Evolutionary conservation across 768 basidiomycete genomes (phyloP), one percentile per base, ranked within the genome.

Genomic region (Lentinula raphanica): DNA sequence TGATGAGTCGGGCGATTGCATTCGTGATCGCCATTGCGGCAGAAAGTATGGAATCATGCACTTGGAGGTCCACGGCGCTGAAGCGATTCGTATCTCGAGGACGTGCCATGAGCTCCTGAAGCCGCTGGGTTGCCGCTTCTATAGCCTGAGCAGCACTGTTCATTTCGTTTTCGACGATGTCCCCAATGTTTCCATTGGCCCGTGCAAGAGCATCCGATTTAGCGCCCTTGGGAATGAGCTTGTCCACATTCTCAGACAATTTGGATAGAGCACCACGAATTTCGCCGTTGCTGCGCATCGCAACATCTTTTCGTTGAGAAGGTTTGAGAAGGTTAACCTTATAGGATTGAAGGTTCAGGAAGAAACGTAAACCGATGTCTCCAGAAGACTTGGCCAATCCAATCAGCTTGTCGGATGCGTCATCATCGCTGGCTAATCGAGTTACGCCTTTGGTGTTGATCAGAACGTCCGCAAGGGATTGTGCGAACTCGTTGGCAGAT

Each of bases 141-240:
- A 99, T 99, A 4, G 96, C 94, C 58, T 82, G 80, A 3, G 97
- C 93, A 23, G 97, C 94, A 58, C 88, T 86, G 62, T 84, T 76
- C 97, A 99, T 98, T 76, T 98, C 97, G 67, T 89, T 87, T 72
- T 96, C 93, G 59, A 99, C 96, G 55, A 98, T 82, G 66, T 98
- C 90, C 19, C 96, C 94, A 60, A 99, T 89, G 68, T 98, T 90
- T 31, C 94, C 97, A 64, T 89, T 96, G 29, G 90, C 81, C 62
- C 86, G 86, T 15, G 87, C 79, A 58, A 94, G 69, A 11, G 83
- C 77, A 17, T 82, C 82, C 2, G 85, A 76, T 66, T 87, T 90
- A 51, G 84, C 76, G 56, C 87, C 88, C 75, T 94, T 94, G 17
- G 94, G 93, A 28, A 94, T 81, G 40, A 99, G 76, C 6, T 76